Base-by-base conservation (phyloP, 2,329 filamentous ascomycete species). In the Phialocephala sp. region DNA sequence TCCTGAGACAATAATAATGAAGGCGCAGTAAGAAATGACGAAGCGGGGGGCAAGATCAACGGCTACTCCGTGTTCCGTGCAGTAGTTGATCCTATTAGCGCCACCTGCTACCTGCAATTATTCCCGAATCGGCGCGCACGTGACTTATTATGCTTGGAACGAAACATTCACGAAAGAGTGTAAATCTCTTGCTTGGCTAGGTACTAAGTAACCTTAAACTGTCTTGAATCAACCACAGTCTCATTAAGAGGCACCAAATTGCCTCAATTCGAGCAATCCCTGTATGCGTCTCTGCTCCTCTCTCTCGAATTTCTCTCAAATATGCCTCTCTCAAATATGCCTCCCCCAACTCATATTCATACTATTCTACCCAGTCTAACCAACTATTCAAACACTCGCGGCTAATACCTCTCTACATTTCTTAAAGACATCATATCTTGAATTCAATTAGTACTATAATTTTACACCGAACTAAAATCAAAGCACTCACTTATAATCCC, bases 191-290 rank as follows among this genome's bases (percentile, higher is more conserved):
- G 27, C 27, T 32, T 32, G 27, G 27, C 27, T 6, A 32, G 6
- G 3, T 6, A 6, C 6, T 32, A 32, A 3, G 6, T 32, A 3
- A 6, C 27, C 27, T 6, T 32, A 32, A 6, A 32, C 6, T 32
- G 27, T 32, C 6, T 32, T 32, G 27, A 32, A 32, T 32, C 27
- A 32, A 3, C 27, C 27, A 32, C 6, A 32, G 27, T 75, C 80
- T 43, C 41, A 43, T 18, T 15, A 43, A 43, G 15, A 6, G 41
- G 2, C 11, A 6, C 6, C 41, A n/a, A n/a, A 43, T 43, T 43
- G 41, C 41, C 12, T 18, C 41, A 18, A 43, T n/a, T 18, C 41
- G 12, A 43, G 18, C 41, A 43, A 15, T 43, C n/a, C 15, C 6
- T 43, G 3, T 41, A 5, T 41, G 2, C 37, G 11, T 8, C 9